Percentiles rank a stretch among this genome's conserved stretches.
phyloP scores from a whole-genome alignment of 129 eudicot genomes.

The Lactuca sativa region DNA sequence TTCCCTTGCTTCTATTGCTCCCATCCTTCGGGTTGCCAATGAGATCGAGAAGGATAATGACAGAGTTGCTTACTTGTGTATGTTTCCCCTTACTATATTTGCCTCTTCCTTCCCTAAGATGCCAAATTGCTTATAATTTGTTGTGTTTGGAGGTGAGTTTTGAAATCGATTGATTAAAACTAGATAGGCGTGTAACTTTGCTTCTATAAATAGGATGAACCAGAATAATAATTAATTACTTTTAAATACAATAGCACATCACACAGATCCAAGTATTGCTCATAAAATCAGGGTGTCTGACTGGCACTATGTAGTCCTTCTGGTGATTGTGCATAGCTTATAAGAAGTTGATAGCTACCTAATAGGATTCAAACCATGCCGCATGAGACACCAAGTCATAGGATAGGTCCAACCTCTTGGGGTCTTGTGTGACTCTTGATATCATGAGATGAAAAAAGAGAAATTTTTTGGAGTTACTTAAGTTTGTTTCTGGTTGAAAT shows the following conservation, averaged over 20 bases:
- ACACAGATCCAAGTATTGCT: not conserved
- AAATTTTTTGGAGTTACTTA: not conserved
- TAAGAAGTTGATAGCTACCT: not conserved
- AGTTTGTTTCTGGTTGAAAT: conserved; percentile 2
- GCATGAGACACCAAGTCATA: too few species aligned
- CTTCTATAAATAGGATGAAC: too few species aligned
- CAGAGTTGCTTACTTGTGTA: conserved; percentile 92
- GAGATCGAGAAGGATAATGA: conserved; percentile 76
- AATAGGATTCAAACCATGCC: not conserved
- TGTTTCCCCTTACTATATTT: conserved; percentile 24
- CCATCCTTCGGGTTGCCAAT: conserved; percentile 93
- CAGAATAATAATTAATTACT: too few species aligned
- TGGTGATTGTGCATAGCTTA: not conserved
- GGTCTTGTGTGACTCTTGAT: too few species aligned
- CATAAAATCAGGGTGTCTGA: not conserved
- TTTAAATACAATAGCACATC: too few species aligned
- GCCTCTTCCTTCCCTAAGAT: not conserved
- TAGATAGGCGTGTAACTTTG: too few species aligned
- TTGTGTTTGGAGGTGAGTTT: not conserved
- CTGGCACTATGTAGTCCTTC: not conserved
- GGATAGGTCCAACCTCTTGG: too few species aligned
- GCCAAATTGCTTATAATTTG: not conserved
- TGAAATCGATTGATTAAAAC: too few species aligned
- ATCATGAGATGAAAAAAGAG: too few species aligned
- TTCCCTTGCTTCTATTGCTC: conserved; percentile 77